Base-by-base conservation (phyloP, 495 filamentous ascomycete species). In the Daldinia grandis region DNA sequence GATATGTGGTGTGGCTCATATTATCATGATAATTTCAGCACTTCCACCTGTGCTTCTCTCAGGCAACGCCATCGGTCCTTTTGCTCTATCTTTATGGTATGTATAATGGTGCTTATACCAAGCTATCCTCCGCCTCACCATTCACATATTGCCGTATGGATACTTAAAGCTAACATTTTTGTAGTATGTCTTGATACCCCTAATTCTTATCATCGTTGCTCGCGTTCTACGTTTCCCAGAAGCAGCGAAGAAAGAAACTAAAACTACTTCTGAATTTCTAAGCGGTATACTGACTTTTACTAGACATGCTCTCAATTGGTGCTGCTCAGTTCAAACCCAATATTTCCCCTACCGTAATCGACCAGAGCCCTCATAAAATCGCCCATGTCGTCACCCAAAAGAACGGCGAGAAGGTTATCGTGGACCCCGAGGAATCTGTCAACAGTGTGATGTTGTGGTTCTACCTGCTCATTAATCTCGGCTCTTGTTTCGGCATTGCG, bases 391-490 rank as follows among this genome's bases (percentile, higher is more conserved):
- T 89, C 72, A 90, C 85, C 62, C 81, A 88, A 27, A 84, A 86
- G 78, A 87, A 82, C 58, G 92, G 92, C 58, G 90, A 93, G 80
- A 85, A 87, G 33, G 89, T 92, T 25, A 87, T 95, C 58, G 87
- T 94, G 42, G 91, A 94, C 73, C 92, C 92, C 1, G 82, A 87
- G 49, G 84, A 92, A 51, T 93, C 91, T 10, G 86, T 91, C 64
- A 90, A 92, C 79, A 85, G 88, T 49, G 89, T 95, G 62, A 81
- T 82, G 80, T 59, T 84, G 58, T 81, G 79, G 78, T 92, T 92
- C 78, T 93, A 93, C 75, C 78, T 86, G 49, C 88, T 89, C 69
- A 92, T 94, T 83, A 94, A 95, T 79, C 44, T 95, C 54, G 92
- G 92, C 83, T 44, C 87, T 87, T 62, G 88, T 86, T 62, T 82